These are phyloP conservation scores for Ogataea hybrid DNA, from an alignment of 1,139 yeast species.

Conservation along the genomic window DNA sequence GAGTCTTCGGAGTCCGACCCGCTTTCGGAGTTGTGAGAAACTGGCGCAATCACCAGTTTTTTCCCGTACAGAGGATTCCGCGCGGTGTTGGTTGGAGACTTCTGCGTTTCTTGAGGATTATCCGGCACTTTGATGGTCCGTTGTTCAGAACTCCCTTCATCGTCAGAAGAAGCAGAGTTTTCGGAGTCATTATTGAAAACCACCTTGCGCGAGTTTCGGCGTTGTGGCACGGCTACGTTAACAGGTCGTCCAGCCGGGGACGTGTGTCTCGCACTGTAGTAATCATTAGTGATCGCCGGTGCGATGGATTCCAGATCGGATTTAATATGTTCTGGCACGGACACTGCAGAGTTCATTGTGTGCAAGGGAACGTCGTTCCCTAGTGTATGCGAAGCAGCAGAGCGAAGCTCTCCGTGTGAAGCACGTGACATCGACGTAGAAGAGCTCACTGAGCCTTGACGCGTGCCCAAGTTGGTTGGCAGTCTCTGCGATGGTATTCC, in stretches of 20 bases:
- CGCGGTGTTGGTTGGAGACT: background rate
- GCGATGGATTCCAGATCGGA: slow-evolving; percentile 23
- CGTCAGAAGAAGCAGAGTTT: slow-evolving; percentile 13
- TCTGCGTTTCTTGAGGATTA: background rate
- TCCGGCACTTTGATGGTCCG: background rate
- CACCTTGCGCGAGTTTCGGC: slow-evolving; percentile 16
- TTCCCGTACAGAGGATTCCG: slow-evolving; percentile 18
- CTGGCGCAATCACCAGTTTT: slow-evolving; percentile 4
- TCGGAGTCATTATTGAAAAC: slow-evolving; percentile 14
- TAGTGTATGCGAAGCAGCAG: background rate
- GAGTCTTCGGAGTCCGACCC: slow-evolving; percentile 12
- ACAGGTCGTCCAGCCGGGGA: background rate
- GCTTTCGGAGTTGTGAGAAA: slow-evolving; percentile 2
- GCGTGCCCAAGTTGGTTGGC: slow-evolving; percentile 6
- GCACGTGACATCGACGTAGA: slow-evolving; percentile 5
- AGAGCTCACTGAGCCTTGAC: slow-evolving; percentile 6
- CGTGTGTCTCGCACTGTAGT: slow-evolving; percentile 8
- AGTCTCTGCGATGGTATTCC: slow-evolving; percentile 11
- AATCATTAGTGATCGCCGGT: slow-evolving; percentile 18
- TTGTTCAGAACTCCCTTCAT: slow-evolving; percentile 3
- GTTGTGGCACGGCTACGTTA: background rate
- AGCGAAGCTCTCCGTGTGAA: slow-evolving; percentile 2
- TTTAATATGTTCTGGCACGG: slow-evolving; percentile 23
- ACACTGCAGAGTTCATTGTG: slow-evolving; percentile 22
- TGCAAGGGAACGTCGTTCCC: slow-evolving; percentile 11